Percentiles rank a stretch among this genome's conserved stretches.
These are phyloP conservation scores for Calonectria leucothoes DNA, from an alignment of 2,329 filamentous ascomycete genomes.

Conservation along the genomic window DNA sequence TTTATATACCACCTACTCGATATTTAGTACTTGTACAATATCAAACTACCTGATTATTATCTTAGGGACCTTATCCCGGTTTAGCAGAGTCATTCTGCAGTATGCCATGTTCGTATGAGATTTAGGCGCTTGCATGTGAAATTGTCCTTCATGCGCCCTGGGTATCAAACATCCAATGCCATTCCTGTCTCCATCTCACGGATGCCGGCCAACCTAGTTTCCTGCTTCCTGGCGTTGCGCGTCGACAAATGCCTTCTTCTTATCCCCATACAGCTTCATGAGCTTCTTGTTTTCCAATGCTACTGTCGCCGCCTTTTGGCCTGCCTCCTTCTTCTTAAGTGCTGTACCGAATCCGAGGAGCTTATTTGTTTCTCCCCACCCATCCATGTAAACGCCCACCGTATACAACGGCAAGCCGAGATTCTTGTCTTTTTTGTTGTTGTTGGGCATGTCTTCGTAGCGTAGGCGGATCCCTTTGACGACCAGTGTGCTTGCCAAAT, in stretches of 20 bases:
- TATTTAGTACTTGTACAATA: not conserved
- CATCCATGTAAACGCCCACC: conserved; percentile 73
- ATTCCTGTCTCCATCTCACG: not conserved
- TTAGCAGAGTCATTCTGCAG: not conserved
- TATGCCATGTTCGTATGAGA: not conserved
- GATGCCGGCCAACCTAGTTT: not conserved
- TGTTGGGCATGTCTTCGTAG: conserved; percentile 67
- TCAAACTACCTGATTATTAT: not conserved
- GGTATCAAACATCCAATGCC: conserved; percentile 4
- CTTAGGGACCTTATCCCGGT: not conserved
- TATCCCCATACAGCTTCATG: conserved; percentile 61
- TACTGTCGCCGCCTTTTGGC: conserved; percentile 71
- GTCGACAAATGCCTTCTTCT: conserved; percentile 58
- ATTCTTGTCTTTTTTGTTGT: conserved; percentile 65
- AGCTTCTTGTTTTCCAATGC: conserved; percentile 76
- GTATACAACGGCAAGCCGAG: conserved; percentile 68
- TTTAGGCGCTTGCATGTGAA: not conserved
- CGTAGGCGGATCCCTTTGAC: conserved; percentile 68
- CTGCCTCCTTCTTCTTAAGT: conserved; percentile 76
- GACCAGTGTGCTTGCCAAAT: conserved; percentile 55
- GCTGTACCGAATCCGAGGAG: conserved; percentile 73
- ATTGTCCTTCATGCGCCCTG: conserved; percentile 14
- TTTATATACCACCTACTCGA: not conserved
- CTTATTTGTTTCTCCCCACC: conserved; percentile 74
- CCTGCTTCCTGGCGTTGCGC: conserved; percentile 35